These are phyloP conservation scores for Rhizopogon salebrosus DNA, from an alignment of 768 basidiomycete species.

Conservation along the genomic window DNA sequence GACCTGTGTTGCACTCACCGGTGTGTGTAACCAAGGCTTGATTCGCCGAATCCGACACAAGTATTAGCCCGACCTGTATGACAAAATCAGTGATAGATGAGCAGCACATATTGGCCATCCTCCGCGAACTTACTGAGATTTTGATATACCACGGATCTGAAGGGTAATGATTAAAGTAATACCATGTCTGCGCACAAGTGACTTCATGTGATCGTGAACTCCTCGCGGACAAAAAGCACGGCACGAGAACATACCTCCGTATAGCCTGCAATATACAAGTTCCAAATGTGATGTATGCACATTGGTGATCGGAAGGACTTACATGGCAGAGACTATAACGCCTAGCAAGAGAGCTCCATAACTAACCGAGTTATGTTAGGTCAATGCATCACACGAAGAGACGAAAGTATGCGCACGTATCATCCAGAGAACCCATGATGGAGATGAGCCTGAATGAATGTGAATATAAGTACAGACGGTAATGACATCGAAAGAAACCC, in stretches of 20 bases:
- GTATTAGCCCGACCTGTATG: conserved; percentile 40
- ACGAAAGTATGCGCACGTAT: conserved; percentile 22
- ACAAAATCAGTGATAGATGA: neutral
- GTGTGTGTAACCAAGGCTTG: conserved; percentile 48
- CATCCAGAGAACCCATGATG: conserved; percentile 13
- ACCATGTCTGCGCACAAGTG: conserved; percentile 45
- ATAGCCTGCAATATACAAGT: conserved; percentile 28
- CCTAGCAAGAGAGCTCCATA: conserved; percentile 45
- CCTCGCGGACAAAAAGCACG: neutral
- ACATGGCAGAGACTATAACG: conserved; percentile 40
- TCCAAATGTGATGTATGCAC: neutral
- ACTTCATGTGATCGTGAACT: conserved; percentile 25
- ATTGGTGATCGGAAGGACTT: conserved; percentile 13
- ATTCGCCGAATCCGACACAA: conserved; percentile 46
- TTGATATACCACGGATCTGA: conserved; percentile 41
- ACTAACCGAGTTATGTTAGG: conserved; percentile 17
- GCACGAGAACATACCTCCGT: conserved; percentile 32
- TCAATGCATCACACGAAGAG: too few species aligned
- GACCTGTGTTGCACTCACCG: conserved; percentile 20
- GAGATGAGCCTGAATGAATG: neutral
- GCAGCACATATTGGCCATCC: neutral
- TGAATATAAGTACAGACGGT: neutral
- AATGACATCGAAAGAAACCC: too few species aligned
- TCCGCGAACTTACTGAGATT: conserved; percentile 27
- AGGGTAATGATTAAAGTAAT: conserved; percentile 41